Percentiles rank a stretch among this genome's conserved stretches.
These are phyloP conservation scores for Platismatia glauca DNA, from an alignment of 495 filamentous ascomycete genomes.

Conservation along the genomic window DNA sequence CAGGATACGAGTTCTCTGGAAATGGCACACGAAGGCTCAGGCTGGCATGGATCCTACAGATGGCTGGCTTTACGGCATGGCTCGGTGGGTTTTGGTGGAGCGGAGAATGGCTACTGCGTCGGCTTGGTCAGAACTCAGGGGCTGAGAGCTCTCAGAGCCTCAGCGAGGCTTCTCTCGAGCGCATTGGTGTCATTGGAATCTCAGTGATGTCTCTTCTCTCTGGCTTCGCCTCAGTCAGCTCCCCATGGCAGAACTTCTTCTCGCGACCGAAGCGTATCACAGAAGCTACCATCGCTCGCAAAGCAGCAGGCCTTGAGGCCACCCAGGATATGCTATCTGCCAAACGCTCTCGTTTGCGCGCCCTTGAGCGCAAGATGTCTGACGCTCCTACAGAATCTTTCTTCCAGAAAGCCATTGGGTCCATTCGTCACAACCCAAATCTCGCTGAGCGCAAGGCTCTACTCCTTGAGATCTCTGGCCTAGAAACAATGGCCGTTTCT, in stretches of 20 bases:
- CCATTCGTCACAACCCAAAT: conserved; percentile 53
- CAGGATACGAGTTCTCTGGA: conserved; percentile 48
- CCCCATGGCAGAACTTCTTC: conserved; percentile 71
- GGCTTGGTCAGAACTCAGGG: conserved; percentile 21
- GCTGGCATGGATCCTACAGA: conserved; percentile 50
- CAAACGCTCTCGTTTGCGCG: conserved; percentile 58
- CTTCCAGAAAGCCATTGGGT: conserved; percentile 57
- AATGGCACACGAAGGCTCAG: conserved; percentile 38
- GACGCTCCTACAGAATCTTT: conserved; percentile 38
- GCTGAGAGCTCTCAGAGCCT: conserved; percentile 38
- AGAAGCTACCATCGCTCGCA: conserved; percentile 61
- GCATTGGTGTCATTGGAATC: conserved; percentile 73
- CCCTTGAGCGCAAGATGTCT: conserved; percentile 54
- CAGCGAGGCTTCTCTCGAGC: conserved; percentile 63
- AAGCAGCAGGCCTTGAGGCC: conserved; percentile 63
- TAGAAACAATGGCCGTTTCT: conserved; percentile 63
- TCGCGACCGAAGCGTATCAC: conserved; percentile 51
- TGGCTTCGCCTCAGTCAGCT: conserved; percentile 72
- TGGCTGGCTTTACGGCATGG: conserved; percentile 51
- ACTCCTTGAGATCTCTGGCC: conserved; percentile 65
- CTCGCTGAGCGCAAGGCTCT: conserved; percentile 55
- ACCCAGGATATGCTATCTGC: conserved; percentile 63
- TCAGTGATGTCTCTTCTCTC: conserved; percentile 73
- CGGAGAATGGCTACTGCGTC: conserved; percentile 54
- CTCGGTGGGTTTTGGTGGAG: conserved; percentile 65